These are phyloP conservation scores for Lactarius deliciosus DNA, from an alignment of 768 basidiomycete species.

Conservation along the genomic window DNA sequence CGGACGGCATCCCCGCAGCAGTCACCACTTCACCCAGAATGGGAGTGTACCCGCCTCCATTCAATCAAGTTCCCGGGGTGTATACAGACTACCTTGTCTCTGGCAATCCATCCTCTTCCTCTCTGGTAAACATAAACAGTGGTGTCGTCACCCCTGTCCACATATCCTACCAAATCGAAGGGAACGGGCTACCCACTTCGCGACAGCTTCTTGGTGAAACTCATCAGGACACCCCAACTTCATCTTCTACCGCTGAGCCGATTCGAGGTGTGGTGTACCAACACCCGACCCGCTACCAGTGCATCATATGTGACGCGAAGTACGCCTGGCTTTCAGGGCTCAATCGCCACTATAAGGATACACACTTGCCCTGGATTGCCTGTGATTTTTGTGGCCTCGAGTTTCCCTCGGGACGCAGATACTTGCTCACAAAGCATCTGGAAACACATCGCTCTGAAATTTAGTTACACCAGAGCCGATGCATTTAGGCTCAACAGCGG, in stretches of 20 bases:
- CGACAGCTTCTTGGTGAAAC: background rate
- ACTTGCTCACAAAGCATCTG: background rate
- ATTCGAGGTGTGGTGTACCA: background rate
- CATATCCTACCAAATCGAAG: background rate
- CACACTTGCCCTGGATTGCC: background rate
- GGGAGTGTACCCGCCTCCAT: background rate
- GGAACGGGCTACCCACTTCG: background rate
- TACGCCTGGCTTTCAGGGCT: background rate
- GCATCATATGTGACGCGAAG: background rate
- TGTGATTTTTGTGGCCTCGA: background rate
- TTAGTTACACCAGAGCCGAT: background rate
- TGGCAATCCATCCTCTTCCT: background rate
- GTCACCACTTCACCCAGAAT: background rate
- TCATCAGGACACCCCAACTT: background rate
- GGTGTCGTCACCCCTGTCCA: background rate
- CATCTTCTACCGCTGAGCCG: background rate
- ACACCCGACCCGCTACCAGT: background rate
- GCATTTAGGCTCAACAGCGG: no score
- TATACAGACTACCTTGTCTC: background rate
- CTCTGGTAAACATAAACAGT: background rate
- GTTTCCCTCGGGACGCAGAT: background rate
- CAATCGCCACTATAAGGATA: background rate
- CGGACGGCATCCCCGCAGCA: no score
- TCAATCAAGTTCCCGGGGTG: background rate
- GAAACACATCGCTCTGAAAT: background rate